phyloP scores from a whole-genome alignment of 148 eudicot genomes.

The Salicornia ramosissima region DNA sequence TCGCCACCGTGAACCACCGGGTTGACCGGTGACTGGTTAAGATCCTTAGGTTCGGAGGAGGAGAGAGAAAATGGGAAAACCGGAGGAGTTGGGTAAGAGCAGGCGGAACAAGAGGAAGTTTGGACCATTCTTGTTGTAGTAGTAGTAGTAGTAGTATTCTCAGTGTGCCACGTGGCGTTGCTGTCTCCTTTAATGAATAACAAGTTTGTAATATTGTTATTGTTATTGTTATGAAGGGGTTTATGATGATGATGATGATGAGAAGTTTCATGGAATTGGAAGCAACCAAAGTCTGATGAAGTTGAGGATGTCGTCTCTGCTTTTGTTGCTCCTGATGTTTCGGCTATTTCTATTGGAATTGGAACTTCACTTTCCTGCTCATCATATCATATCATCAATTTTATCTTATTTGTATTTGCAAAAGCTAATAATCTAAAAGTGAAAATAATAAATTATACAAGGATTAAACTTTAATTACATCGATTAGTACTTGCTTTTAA shows the following conservation, averaged over 20 bases:
- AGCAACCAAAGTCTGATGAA: slow-evolving; percentile 22
- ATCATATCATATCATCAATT: no score
- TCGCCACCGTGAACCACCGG: slow-evolving; percentile 13
- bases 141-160: not conserved
- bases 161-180: slow-evolving; percentile 62
- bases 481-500: no score
- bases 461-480: no score
- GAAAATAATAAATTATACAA: no score
- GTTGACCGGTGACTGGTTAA: not conserved
- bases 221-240: not conserved
- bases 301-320: slow-evolving; percentile 16
- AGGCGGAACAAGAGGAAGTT: slow-evolving; percentile 17
- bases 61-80: slow-evolving; percentile 3
- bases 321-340: slow-evolving; percentile 21
- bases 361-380: slow-evolving; percentile 28
- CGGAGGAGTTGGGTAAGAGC: not conserved
- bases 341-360: no score
- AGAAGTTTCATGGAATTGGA: slow-evolving; percentile 23
- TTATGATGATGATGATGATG: slow-evolving; percentile 14
- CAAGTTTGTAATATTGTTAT: not conserved
- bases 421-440: no score
- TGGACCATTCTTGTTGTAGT: not conserved
- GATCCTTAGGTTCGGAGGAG: slow-evolving; percentile 2
- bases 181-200: slow-evolving; percentile 24
- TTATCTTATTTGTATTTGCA: no score